phyloP scores from a whole-genome alignment of 176 grass and related monocot species.

The Oryza meyeriana region DNA sequence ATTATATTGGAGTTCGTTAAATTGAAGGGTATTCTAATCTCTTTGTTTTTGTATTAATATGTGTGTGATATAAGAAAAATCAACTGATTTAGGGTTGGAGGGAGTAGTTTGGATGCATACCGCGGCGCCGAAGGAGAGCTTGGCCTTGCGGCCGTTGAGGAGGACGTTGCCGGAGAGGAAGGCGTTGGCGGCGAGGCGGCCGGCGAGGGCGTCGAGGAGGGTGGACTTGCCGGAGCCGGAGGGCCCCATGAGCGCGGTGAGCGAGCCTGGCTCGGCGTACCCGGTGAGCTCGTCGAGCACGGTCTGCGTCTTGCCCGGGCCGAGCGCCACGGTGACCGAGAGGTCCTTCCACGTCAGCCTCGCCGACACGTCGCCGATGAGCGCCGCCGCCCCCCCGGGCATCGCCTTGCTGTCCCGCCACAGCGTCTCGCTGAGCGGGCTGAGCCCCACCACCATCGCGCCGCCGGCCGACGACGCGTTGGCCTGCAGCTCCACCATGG shows the following conservation, averaged over 20 bases:
- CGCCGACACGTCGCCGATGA: conserved; percentile 84
- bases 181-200: conserved; percentile 85
- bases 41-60: too few species aligned
- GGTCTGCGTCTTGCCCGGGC: conserved; percentile 69
- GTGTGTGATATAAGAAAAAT: too few species aligned
- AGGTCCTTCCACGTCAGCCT: conserved; percentile 98
- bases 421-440: conserved; percentile 90
- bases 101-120: conserved; percentile 30
- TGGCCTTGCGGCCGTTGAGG: conserved; percentile 92
- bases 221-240: conserved; percentile 98
- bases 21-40: too few species aligned
- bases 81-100: too few species aligned
- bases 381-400: conserved; percentile 26
- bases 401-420: conserved; percentile 68
- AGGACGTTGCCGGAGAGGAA: conserved; percentile 85
- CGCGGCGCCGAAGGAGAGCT: conserved; percentile 96
- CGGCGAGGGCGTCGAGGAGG: conserved; percentile 86
- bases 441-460: conserved; percentile 60
- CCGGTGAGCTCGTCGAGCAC: conserved; percentile 92
- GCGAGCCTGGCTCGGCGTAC: conserved; percentile 76
- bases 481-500: conserved; percentile 76
- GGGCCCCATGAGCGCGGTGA: conserved; percentile 90
- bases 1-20: too few species aligned
- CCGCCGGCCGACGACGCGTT: conserved; percentile 45
- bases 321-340: conserved; percentile 70